phyloP scores from a whole-genome alignment of 129 eudicot species.

The Saussurea involucrata region DNA sequence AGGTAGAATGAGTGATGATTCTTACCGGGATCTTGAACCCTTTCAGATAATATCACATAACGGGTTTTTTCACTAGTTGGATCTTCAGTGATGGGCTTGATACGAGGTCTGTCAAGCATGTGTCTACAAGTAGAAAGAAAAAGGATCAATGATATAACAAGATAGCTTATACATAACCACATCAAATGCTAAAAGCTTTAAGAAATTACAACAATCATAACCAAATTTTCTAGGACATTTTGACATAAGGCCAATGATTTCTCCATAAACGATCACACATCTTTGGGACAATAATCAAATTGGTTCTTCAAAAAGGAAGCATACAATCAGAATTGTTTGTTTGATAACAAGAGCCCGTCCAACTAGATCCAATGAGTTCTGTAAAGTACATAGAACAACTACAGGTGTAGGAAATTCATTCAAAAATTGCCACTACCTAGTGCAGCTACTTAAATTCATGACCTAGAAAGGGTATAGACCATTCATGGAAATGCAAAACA shows the following conservation, averaged over 20 bases:
- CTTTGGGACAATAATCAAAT: background rate
- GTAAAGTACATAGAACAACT: background rate
- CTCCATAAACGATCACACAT: background rate
- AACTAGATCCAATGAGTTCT: background rate
- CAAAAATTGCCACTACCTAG: background rate
- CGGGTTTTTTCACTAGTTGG: constrained; percentile 73
- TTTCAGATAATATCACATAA: constrained; percentile 77
- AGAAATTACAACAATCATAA: background rate
- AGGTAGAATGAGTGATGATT: background rate
- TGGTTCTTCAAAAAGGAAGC: background rate
- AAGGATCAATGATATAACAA: background rate
- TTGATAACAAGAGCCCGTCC: background rate
- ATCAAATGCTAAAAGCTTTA: background rate
- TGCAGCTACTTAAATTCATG: background rate
- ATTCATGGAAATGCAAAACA: background rate
- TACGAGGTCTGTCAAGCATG: constrained; percentile 85
- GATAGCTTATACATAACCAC: background rate
- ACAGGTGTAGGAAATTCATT: background rate
- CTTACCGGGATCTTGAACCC: constrained; percentile 62
- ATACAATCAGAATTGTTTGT: background rate
- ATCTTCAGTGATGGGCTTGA: constrained; percentile 82
- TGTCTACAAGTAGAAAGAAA: constrained; percentile 43
- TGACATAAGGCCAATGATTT: background rate
- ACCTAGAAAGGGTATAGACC: background rate
- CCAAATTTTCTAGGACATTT: background rate